Base-by-base conservation (phyloP, 2,329 filamentous ascomycete genomes). In the Incumbomyces lentus region DNA sequence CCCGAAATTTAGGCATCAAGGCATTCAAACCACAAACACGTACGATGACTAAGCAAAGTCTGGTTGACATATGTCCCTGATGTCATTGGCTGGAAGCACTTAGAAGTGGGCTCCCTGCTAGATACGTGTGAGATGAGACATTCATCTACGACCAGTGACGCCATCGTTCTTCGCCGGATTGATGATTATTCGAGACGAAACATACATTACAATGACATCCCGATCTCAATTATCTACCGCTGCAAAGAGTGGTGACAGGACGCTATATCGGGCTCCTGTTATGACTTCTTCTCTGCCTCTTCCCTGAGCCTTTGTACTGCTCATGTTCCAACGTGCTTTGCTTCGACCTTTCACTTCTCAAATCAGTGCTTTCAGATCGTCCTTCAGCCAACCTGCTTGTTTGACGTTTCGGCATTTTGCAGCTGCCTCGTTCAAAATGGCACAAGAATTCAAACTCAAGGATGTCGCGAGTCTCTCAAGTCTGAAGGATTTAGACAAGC, bases 401-500 rank as follows among this genome's bases (percentile, higher is more conserved):
- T 6, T 29, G 3, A 14, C 33, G 2, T 11, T 19, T n/a, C 42
- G 44, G 14, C 3, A 7, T 11, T 40, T 48, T 16, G 51, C 37
- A 43, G 38, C 19, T 29, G 30, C 30, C 17, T 14, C 47, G 11
- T 12, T 41, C 45, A 54, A 31, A 22, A 57, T 57, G 55, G 49
- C 55, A 31, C 53, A 55, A 50, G 50, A 55, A 38, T 57, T 51
- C 43, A 55, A 55, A 35, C 49, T 57, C 40, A 57, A 57, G 40
- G 50, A 46, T 16, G 31, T 54, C 35, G 41, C 40, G 39, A 83
- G 82, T 57, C 73, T 95, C 47, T 45, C 42, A 3, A 76, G 82
- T 54, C 71, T 96, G 52, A 77, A 83, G 62, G 79, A 82, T 26
- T 82, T 86, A 16, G 82, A 92, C 56, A 96, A 95, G 72, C 75